Evolutionary conservation across 2,329 filamentous ascomycete species (phyloP).

Genomic region (Colletotrichum gigasporum): DNA sequence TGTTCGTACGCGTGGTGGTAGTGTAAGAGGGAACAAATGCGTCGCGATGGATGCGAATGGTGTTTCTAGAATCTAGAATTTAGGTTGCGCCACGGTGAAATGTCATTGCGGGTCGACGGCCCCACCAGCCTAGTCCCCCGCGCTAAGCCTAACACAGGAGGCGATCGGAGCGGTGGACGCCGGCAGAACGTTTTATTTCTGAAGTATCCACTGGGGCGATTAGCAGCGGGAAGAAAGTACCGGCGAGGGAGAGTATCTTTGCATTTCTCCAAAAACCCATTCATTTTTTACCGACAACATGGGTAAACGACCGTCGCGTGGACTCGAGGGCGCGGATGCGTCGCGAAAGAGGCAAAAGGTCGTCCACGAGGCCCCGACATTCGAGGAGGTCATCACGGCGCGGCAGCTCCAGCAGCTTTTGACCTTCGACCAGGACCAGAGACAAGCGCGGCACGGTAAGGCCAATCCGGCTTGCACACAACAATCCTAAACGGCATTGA

Average conservation of each 20-base stretch:
- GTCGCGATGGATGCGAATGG: neutral
- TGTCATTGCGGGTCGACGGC: conserved; percentile 27
- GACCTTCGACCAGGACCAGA: conserved; percentile 75
- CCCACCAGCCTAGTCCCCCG: conserved; percentile 12
- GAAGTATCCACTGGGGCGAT: conserved; percentile 14
- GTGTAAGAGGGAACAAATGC: no score
- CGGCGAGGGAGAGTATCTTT: no score
- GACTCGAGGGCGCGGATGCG: conserved; percentile 49
- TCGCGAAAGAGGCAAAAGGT: conserved; percentile 65
- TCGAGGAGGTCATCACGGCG: conserved; percentile 69
- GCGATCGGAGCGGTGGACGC: conserved; percentile 18
- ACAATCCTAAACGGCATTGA: neutral
- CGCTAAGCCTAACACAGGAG: conserved; percentile 18
- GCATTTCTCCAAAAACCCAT: no score
- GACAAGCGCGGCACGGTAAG: conserved; percentile 72
- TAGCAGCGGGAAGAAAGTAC: neutral
- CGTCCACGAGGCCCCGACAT: conserved; percentile 65
- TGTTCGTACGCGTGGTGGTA: neutral
- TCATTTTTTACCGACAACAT: conserved; percentile 39
- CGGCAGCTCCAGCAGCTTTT: conserved; percentile 76
- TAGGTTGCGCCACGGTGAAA: conserved; percentile 13
- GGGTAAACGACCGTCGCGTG: conserved; percentile 54
- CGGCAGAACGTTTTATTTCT: conserved; percentile 35
- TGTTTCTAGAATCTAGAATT: conserved; percentile 10
- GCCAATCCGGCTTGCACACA: neutral